Percentiles rank a stretch among this genome's conserved stretches.
These are phyloP conservation scores for Pulveroboletus frians DNA, from an alignment of 768 basidiomycete species.

Conservation along the genomic window DNA sequence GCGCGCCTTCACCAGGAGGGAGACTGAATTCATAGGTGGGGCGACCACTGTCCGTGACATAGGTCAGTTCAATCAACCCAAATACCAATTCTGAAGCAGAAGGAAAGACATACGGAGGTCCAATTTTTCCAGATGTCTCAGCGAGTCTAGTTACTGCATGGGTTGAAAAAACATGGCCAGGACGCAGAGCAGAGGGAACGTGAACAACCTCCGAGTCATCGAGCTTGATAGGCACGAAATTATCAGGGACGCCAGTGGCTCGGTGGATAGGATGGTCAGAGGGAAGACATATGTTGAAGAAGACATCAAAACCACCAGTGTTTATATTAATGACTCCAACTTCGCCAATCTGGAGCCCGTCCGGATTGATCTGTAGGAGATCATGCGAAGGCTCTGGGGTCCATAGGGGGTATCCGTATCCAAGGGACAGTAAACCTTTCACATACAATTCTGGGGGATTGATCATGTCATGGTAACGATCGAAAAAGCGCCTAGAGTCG, in stretches of 20 bases:
- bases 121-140: background rate
- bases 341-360: slow-evolving; percentile 33
- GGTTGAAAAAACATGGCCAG: slow-evolving; percentile 11
- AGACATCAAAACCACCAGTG: slow-evolving; percentile 32
- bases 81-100: too few species aligned
- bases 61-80: background rate
- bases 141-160: slow-evolving; percentile 7
- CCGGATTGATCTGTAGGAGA: background rate
- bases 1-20: slow-evolving; percentile 23
- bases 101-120: background rate
- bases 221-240: slow-evolving; percentile 21
- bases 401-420: slow-evolving; percentile 32
- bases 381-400: slow-evolving; percentile 26
- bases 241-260: slow-evolving; percentile 20
- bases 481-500: too few species aligned
- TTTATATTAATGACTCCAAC: slow-evolving; percentile 29
- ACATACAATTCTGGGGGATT: slow-evolving; percentile 17
- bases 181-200: slow-evolving; percentile 8
- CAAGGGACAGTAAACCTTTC: slow-evolving; percentile 2
- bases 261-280: slow-evolving; percentile 23
- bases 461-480: too few species aligned
- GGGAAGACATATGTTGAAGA: slow-evolving; percentile 34
- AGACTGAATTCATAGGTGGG: slow-evolving; percentile 8
- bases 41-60: background rate
- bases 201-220: slow-evolving; percentile 4